Base-by-base conservation (phyloP, 371 early-diverging fungal species). In the Rhizopus microsporus region DNA sequence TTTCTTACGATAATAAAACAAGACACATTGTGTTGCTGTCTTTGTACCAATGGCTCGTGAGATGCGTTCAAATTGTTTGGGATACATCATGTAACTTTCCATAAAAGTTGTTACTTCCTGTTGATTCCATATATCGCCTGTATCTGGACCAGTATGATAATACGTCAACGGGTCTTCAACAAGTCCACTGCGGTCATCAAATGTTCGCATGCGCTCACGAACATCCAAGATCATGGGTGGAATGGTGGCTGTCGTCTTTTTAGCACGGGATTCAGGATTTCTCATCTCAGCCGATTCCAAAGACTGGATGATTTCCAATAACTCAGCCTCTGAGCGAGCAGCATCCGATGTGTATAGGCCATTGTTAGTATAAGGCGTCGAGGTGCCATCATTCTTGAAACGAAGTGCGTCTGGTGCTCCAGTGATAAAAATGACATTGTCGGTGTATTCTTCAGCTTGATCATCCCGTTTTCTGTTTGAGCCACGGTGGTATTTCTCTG, bases 1-100 rank as follows among this genome's bases (percentile, higher is more conserved):
- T 77, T 96, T 94, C 59, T 93, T 91, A 29, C 93, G 89, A 69
- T 97, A 97, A 67, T 94, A 97, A 50, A 93, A 93, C 35, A 89
- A 63, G 5, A 96, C 93, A 62, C 95, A 95, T 58, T 94, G 93
- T 16, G 84, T 75, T 7, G 89, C 84, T 0, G 88, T 85, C 75
- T 97, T 97, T 59, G 81, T 77, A 15, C 81, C 82, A n/a, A 97
- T 59, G 9, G 78, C 80, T 5, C 76, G 69, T 0, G 95, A 83
- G 52, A 97, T 95, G 68, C 89, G 90, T 23, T 87, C 89, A 72
- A 97, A 97, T 68, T 92, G 88, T 66, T 97, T 97, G 0, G 95
- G 96, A 59, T 87, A 88, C 54, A 82, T 80, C 60, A 91, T 80
- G 49, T 94, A 90, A 8, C 85, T 82, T 53, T 85, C 77, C 54